A percentile compares a stretch with the other conserved stretches of the same genome.
Evolutionary conservation across 73 alveolate genomes (phyloP).

Genomic region (Effrenium voratum): DNA sequence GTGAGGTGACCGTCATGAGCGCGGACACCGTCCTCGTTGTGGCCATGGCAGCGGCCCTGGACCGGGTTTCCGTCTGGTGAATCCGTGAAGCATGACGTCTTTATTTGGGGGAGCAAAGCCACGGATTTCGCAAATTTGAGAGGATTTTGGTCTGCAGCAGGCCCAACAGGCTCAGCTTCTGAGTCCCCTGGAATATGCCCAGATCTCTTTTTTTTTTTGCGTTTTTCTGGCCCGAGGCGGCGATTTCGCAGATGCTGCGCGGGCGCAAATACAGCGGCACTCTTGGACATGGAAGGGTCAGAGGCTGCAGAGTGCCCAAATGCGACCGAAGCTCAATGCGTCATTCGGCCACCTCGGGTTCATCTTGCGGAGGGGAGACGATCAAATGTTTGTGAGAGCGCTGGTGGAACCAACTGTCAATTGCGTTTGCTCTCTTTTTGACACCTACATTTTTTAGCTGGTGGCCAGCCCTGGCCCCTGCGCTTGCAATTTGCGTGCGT

Average conservation of each 20-base stretch:
- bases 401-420: too few species aligned
- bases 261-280: conserved; percentile 50
- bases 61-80: not conserved
- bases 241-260: conserved; percentile 40
- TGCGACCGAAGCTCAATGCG: not conserved
- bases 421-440: too few species aligned
- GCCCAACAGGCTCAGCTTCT: too few species aligned
- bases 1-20: conserved; percentile 63
- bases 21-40: conserved; percentile 69
- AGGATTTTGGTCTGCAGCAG: too few species aligned
- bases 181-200: too few species aligned
- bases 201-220: not conserved
- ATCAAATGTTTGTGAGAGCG: too few species aligned
- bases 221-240: not conserved
- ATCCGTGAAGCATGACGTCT: not conserved
- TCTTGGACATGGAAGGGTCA: not conserved
- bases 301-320: not conserved
- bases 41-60: not conserved
- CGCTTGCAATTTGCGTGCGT: too few species aligned
- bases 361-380: too few species aligned
- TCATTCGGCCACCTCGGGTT: too few species aligned
- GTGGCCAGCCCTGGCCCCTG: too few species aligned
- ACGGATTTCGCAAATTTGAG: too few species aligned
- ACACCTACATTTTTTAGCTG: too few species aligned
- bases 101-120: not conserved